A percentile compares a stretch with the other conserved stretches of the same genome.
Conservation (phyloP, 2,329 filamentous ascomycete species). For the Orbilia oligospora region DNA sequence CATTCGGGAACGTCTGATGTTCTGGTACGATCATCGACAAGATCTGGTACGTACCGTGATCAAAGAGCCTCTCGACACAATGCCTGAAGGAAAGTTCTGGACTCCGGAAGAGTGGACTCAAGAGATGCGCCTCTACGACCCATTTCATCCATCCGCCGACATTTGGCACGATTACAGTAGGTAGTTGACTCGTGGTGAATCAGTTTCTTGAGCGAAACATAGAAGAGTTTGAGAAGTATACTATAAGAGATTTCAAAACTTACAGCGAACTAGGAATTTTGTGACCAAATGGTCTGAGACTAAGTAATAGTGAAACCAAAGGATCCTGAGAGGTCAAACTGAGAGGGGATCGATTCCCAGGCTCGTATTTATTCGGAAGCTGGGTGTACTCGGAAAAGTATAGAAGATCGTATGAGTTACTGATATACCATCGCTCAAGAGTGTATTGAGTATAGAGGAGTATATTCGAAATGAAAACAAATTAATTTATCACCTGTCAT, state of each 20-base stretch:
- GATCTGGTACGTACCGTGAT: neutral
- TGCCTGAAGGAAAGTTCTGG: constrained; percentile 28
- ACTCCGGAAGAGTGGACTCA: neutral
- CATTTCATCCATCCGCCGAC: neutral
- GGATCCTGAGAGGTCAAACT: neutral
- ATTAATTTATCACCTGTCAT: too few relatives aligned
- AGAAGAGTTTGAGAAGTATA: neutral
- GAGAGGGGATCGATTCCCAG: neutral
- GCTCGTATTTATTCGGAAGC: neutral
- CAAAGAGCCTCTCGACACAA: neutral
- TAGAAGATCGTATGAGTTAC: neutral
- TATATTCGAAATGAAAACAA: neutral
- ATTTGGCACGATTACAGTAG: neutral
- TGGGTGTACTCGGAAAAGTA: neutral
- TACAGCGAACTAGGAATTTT: neutral
- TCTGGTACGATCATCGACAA: neutral
- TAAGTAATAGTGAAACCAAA: neutral
- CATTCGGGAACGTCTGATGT: neutral
- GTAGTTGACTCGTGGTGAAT: neutral
- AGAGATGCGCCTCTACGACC: constrained; percentile 4
- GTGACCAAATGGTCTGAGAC: neutral
- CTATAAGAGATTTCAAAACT: neutral
- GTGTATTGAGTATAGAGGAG: neutral
- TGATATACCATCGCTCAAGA: too few relatives aligned
- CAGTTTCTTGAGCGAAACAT: neutral